Evolutionary conservation across 2,329 filamentous ascomycete genomes (phyloP).

Genomic region (Sarocladiaceae sp.): DNA sequence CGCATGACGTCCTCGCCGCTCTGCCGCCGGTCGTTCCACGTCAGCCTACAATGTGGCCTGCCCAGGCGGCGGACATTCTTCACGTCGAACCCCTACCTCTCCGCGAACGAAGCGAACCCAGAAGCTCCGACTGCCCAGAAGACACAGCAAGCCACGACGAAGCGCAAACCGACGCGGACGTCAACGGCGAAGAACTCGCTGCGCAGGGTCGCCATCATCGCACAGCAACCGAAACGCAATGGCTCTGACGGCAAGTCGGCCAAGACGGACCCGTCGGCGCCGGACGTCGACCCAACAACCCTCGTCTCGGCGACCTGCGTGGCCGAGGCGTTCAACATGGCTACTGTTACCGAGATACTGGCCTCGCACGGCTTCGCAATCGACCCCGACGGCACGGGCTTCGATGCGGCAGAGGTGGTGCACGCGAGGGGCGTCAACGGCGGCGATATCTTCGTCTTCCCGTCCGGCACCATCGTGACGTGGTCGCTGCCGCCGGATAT

Average conservation of each 20-base stretch:
- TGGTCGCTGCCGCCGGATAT: conserved; percentile 82
- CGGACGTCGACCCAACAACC: conserved; percentile 33
- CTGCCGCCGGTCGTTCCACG: conserved; percentile 37
- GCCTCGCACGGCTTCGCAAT: conserved; percentile 56
- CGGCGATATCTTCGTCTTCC: conserved; percentile 93
- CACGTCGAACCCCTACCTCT: conserved; percentile 58
- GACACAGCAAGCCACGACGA: conserved; percentile 20
- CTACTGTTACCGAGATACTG: conserved; percentile 52
- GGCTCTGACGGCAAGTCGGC: conserved; percentile 26
- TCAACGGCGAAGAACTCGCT: conserved; percentile 65
- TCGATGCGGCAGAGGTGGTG: conserved; percentile 58
- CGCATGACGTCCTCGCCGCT: conserved; percentile 37
- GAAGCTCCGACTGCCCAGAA: too few relatives aligned
- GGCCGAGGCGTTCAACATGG: conserved; percentile 62
- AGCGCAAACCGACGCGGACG: conserved; percentile 42
- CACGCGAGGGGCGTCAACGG: conserved; percentile 58
- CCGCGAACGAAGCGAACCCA: conserved; percentile 33
- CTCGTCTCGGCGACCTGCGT: conserved; percentile 57
- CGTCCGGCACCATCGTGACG: conserved; percentile 86
- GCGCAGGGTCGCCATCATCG: conserved; percentile 80
- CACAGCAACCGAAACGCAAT: conserved; percentile 54
- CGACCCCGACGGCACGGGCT: conserved; percentile 57
- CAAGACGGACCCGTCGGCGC: conserved; percentile 15
- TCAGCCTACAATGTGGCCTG: conserved; percentile 35
- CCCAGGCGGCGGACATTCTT: conserved; percentile 60